These are phyloP conservation scores for Symbiodinium natans DNA, from an alignment of 73 alveolate genomes.

Conservation along the genomic window DNA sequence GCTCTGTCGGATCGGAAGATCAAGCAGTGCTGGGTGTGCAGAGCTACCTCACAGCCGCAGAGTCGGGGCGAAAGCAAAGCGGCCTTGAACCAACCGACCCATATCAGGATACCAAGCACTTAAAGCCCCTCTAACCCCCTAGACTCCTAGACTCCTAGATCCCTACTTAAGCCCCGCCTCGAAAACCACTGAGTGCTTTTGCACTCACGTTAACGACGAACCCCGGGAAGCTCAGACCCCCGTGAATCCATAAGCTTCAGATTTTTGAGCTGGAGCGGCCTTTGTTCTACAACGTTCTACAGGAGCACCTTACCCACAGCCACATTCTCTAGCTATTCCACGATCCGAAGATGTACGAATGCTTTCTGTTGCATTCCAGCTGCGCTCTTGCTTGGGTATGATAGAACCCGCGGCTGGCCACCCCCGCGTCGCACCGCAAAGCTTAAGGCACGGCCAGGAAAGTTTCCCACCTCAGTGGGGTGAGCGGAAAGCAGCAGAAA, in stretches of 20 bases:
- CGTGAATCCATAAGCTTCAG: no score
- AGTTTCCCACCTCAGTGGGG: slow-evolving; percentile 79
- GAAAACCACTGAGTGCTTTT: no score
- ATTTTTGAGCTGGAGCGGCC: no score
- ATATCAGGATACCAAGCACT: no score
- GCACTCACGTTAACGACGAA: no score
- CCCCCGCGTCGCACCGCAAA: slow-evolving; percentile 54
- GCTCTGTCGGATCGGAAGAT: slow-evolving; percentile 90
- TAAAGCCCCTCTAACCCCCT: not conserved
- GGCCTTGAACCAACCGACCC: no score
- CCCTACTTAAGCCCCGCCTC: no score
- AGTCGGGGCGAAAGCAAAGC: not conserved
- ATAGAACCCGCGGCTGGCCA: slow-evolving; percentile 57
- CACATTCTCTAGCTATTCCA: no score
- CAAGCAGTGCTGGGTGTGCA: slow-evolving; percentile 77
- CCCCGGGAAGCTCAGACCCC: no score
- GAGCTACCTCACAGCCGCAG: slow-evolving; percentile 18
- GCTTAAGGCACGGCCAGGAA: slow-evolving; percentile 93
- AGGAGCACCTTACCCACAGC: no score
- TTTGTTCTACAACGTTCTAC: no score
- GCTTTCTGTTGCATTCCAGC: not conserved
- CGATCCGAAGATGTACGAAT: no score
- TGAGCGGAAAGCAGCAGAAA: not conserved
- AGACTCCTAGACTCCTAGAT: not conserved
- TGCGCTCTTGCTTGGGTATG: slow-evolving; percentile 82